These are phyloP conservation scores for Phlyctochytrium planicorne DNA, from an alignment of 192 early-diverging fungal species.

Conservation along the genomic window DNA sequence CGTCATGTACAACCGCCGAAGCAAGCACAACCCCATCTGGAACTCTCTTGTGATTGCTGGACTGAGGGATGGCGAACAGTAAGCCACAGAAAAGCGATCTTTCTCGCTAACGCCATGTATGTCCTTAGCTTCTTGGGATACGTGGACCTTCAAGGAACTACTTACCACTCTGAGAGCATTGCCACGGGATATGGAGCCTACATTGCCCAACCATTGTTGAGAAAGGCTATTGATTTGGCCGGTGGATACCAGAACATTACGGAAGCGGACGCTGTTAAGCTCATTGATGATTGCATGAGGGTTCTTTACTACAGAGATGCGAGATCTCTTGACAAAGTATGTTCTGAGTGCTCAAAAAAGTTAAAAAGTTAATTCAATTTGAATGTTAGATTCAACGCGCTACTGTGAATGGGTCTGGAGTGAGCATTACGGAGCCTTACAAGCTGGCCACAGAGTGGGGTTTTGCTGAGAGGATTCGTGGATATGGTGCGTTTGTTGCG, in stretches of 20 bases:
- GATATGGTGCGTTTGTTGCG: conserved; percentile 43
- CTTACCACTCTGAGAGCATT: conserved; percentile 86
- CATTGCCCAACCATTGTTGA: conserved; percentile 86
- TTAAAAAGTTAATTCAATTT: not conserved
- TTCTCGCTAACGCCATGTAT: not conserved
- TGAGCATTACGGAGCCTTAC: conserved; percentile 86
- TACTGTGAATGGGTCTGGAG: conserved; percentile 80
- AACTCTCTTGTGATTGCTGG: conserved; percentile 93
- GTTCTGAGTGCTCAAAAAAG: not conserved
- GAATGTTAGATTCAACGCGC: conserved; percentile 89
- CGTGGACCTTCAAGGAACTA: conserved; percentile 89
- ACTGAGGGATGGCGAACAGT: conserved; percentile 71
- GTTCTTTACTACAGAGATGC: conserved; percentile 96
- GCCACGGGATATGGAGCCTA: conserved; percentile 94
- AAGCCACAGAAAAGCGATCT: conserved; percentile 10
- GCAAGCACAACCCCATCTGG: conserved; percentile 91
- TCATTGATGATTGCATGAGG: conserved; percentile 86
- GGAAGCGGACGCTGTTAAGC: conserved; percentile 83
- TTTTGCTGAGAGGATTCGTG: conserved; percentile 70
- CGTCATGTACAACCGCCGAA: conserved; percentile 89
- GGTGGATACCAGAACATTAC: conserved; percentile 80
- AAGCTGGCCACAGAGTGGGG: conserved; percentile 85
- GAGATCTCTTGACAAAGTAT: conserved; percentile 85
- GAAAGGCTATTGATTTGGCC: conserved; percentile 76
- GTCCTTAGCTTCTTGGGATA: conserved; percentile 85